Evolutionary conservation across 2,329 filamentous ascomycete species (phyloP).

Genomic region (Dryadomyces quercus-mongolicae): DNA sequence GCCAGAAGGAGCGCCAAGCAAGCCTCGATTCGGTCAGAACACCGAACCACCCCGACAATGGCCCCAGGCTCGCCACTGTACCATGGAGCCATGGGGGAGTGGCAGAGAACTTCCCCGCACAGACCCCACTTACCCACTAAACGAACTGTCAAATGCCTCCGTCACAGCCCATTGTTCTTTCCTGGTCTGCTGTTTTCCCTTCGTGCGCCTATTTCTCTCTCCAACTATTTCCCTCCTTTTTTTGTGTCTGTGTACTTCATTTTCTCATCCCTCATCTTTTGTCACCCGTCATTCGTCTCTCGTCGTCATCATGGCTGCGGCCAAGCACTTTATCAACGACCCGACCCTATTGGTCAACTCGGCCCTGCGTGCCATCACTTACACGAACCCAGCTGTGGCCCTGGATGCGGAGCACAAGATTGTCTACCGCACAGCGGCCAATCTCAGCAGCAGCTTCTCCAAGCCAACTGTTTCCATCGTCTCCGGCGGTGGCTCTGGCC

Average conservation of each 20-base stretch:
- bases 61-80: too few species aligned
- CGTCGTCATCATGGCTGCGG: constrained; percentile 23
- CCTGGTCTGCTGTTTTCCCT: neutral
- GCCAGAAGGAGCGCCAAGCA: too few species aligned
- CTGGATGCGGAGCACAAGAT: constrained; percentile 74
- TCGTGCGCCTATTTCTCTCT: neutral
- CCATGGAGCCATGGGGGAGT: neutral
- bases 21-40: too few species aligned
- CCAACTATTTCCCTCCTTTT: neutral
- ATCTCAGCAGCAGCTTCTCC: constrained; percentile 15
- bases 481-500: constrained; percentile 79
- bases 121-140: neutral
- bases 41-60: too few species aligned
- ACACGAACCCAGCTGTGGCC: constrained; percentile 73
- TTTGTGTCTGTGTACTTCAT: neutral
- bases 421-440: constrained; percentile 55
- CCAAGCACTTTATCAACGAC: constrained; percentile 85
- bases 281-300: neutral
- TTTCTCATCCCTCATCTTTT: neutral
- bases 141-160: neutral
- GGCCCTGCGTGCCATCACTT: constrained; percentile 64
- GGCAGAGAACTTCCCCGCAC: neutral
- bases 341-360: constrained; percentile 65
- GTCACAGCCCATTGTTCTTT: neutral
- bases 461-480: constrained; percentile 66